phyloP scores from a whole-genome alignment of 2,329 filamentous ascomycete genomes.

The Dactylellina sp. region DNA sequence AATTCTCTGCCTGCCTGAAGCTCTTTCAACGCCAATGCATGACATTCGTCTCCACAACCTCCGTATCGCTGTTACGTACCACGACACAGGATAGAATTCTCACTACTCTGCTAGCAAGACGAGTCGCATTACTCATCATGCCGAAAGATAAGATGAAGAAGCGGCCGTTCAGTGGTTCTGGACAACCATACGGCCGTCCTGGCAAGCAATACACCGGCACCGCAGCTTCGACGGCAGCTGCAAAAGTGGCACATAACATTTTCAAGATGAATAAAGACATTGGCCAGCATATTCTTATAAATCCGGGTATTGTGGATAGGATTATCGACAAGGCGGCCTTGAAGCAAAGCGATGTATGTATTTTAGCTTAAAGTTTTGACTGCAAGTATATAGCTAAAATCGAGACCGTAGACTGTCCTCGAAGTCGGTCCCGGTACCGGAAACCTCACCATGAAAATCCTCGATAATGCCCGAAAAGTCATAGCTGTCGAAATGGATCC shows the following conservation, averaged over 20 bases:
- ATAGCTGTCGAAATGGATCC: constrained; percentile 94
- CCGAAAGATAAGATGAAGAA: constrained; percentile 51
- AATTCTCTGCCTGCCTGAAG: constrained; percentile 15
- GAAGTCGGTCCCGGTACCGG: constrained; percentile 93
- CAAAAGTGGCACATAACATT: constrained; percentile 78
- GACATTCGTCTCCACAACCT: constrained; percentile 52
- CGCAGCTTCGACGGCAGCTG: constrained; percentile 62
- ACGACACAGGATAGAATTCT: constrained; percentile 54
- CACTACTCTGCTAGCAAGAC: constrained; percentile 4
- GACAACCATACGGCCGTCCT: constrained; percentile 31
- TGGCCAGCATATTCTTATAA: constrained; percentile 92
- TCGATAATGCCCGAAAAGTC: constrained; percentile 85
- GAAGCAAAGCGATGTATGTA: constrained; percentile 79
- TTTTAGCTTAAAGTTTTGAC: constrained; percentile 13
- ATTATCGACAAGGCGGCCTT: constrained; percentile 88
- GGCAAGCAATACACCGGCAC: constrained; percentile 45
- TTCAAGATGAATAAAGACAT: constrained; percentile 97
- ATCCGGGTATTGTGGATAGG: constrained; percentile 82
- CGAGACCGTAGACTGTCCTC: constrained; percentile 72
- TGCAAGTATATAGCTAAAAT: constrained; percentile 6
- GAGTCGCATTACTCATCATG: constrained; percentile 29
- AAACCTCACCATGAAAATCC: constrained; percentile 87
- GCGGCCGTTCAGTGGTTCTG: constrained; percentile 32
- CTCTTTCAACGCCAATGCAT: constrained; percentile 54
- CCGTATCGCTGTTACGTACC: constrained; percentile 44